Evolutionary conservation across 306 rosid genomes (phyloP), one percentile per base, ranked within the genome.

Genomic region (Prinsepia uniflora): DNA sequence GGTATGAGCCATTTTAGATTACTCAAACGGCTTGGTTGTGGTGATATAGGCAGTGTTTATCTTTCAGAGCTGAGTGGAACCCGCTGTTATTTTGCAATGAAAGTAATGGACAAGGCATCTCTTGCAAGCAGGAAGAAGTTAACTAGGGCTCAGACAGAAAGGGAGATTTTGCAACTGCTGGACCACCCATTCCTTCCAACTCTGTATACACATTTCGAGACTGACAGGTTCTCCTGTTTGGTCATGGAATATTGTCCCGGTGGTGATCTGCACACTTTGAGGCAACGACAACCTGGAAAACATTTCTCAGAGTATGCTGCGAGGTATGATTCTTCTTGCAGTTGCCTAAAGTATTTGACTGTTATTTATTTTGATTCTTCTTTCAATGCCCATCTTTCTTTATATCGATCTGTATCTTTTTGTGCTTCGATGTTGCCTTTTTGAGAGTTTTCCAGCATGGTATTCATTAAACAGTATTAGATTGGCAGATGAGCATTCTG

Each of bases 201-300:
- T 65, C 77, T 94, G 80, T 94, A 94, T 80, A 86, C 99, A 4
- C 97, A 94, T 89, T 94, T 94, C 73, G 99, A 94, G 87, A 94
- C 99, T 0, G 99, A 94, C 65, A 80, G 99, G 56, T 94, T 94
- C 84, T 86, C 91, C 60, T 94, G 99, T 83, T 87, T 94, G 82
- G 99, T 94, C 34, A 94, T 94, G 99, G 99, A 94, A 74, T 94
- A 88, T 82, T 94, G 99, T 80, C 97, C 99, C 4, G 99, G 99
- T 2, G 99, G 99, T 69, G 99, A 94, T 84, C 80, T 94, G 69
- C 99, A 94, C 87, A 87, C 96, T 78, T 79, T 94, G 78, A 91
- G 99, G 90, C 99, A 94, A 82, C 87, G 99, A 4, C 99, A 94
- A 78, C 99, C 99, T 3, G 97, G 97, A 71, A 94, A 91, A 79